Base-by-base conservation (phyloP, 495 filamentous ascomycete species). In the Penicillium canescens region DNA sequence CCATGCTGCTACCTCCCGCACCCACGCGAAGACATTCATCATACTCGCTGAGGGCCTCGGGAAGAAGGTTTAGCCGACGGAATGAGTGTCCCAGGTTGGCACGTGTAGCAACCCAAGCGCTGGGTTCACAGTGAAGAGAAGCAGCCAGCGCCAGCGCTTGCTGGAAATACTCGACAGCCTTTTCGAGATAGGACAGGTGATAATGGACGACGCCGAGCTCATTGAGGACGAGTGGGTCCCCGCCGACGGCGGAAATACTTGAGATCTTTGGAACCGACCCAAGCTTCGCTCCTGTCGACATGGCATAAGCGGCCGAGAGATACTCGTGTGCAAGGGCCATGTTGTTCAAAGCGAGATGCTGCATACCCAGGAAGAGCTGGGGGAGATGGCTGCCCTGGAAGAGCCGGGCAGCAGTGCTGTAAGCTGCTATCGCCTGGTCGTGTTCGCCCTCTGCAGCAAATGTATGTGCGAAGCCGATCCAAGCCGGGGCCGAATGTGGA, bases 381-480 rank as follows among this genome's bases (percentile, higher is more conserved):
- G 94, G 94, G 0, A 99, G 81, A 63, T 99, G 94, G 2, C 93
- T 98, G 36, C 94, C 94, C 71, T 96, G 93, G 75, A 99, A 99
- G 1, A 99, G 77, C 24, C 95, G 82, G 11, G 93, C 94, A 1
- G 94, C 94, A 12, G 94, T 99, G 35, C 89, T 94, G 77, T 99
- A 99, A 6, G 95, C 94, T 13, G 93, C 92, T 55, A 99, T 96
- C 46, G 94, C 94, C 73, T 99, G 94, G 66, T 99, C 94, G 71
- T 98, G 92, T 71, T 99, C 94, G 48, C 95, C 94, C 71, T 99
- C 94, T n/a, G 93, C 93, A n/a, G 94, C 95, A 67, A 99, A 99
- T 1, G 95, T 99, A 74, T 99, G 94, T 20, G 94, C 94, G 71
- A 99, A 99, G 8, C 94, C 94, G 54, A 99, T 98, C 94, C 94